Base-by-base conservation (phyloP, 768 basidiomycete genomes). In the Lentinus tigrinus region DNA sequence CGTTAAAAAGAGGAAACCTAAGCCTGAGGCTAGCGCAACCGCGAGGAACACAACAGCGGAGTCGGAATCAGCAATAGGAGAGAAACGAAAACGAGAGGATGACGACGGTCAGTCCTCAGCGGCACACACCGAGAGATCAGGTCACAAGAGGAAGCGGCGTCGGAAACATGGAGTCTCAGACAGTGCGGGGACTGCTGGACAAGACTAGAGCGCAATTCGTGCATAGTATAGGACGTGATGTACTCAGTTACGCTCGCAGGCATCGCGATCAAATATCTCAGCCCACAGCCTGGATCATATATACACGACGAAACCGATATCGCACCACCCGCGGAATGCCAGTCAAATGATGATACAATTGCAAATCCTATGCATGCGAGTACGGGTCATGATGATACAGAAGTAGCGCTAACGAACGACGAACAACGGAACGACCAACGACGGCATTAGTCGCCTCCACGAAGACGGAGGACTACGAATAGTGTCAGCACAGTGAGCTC, bases 1-100 rank as follows among this genome's bases (percentile, higher is more conserved):
- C 58, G 76, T 95, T 44, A 95, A 93, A 80, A 97, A 94, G 79
- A 95, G 92, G 72, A 84, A 83, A 65, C 47, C 63, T 4, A 65
- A 69, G 23, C 28, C 61, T 6, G 56, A 58, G 1, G 39, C 31
- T 5, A 16, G 28, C 14, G 23, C 43, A 3, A 19, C 51, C 11
- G 51, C 53, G 47, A 21, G 49, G 14, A 14, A 47, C 16, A 52
- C 51, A 36, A 42, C 11, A 1, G 39, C 43, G 19, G 47, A 44
- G 19, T 19, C 50, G 5, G 52, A 64, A 34, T 57, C 51, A 28
- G 54, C 67, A 48, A 64, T 47, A 6, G 67, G 70, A 17, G 52
- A 53, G 23, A 75, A 75, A 56, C 65, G 73, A 26, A 72, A 66
- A 54, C 67, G 56, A 13, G 56, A 65, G 6, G 67, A 66, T n/a